Percentiles rank a stretch among this genome's conserved stretches.
Conservation (phyloP, 2,329 filamentous ascomycete species). For the Ophiocordyceps unilateralis region DNA sequence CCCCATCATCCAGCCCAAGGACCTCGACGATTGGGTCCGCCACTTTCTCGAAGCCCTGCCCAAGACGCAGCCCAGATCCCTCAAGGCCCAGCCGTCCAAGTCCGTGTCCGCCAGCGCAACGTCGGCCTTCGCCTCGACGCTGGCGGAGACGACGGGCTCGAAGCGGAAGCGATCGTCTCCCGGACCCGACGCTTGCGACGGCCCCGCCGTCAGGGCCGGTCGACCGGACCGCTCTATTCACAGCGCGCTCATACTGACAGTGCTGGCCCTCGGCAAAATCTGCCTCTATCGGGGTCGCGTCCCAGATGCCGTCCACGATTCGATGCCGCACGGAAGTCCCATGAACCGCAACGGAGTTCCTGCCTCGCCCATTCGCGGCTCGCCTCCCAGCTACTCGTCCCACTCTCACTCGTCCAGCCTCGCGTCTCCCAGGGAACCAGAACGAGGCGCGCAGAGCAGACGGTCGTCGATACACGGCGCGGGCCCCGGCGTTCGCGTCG, state of each 20-base stretch:
- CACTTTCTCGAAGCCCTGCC: constrained; percentile 33
- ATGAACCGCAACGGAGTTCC: constrained; percentile 31
- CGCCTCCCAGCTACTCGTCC: constrained; percentile 27
- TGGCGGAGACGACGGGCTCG: constrained; percentile 13
- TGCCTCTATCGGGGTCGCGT: constrained; percentile 39
- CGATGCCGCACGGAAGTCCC: constrained; percentile 17
- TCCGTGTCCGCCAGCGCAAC: constrained; percentile 15
- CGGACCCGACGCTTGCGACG: constrained; percentile 16
- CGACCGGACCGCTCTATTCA: constrained; percentile 50
- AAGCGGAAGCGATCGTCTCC: constrained; percentile 40
- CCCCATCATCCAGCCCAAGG: constrained; percentile 37
- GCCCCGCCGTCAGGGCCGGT: constrained; percentile 20
- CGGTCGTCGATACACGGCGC: constrained; percentile 32
- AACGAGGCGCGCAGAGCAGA: constrained; percentile 26
- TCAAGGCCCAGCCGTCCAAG: constrained; percentile 13
- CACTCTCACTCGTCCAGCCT: constrained; percentile 32
- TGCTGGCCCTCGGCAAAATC: constrained; percentile 76
- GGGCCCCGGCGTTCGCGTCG: constrained; percentile 8
- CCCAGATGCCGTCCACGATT: constrained; percentile 35
- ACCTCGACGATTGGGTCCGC: constrained; percentile 34
- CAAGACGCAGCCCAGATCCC: constrained; percentile 9
- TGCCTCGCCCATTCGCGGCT: constrained; percentile 36
- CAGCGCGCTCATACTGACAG: constrained; percentile 66
- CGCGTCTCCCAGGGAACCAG: constrained; percentile 34
- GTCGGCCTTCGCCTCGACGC: constrained; percentile 7